phyloP scores from a whole-genome alignment of 2,329 filamentous ascomycete genomes.

The Cadophora gregata region DNA sequence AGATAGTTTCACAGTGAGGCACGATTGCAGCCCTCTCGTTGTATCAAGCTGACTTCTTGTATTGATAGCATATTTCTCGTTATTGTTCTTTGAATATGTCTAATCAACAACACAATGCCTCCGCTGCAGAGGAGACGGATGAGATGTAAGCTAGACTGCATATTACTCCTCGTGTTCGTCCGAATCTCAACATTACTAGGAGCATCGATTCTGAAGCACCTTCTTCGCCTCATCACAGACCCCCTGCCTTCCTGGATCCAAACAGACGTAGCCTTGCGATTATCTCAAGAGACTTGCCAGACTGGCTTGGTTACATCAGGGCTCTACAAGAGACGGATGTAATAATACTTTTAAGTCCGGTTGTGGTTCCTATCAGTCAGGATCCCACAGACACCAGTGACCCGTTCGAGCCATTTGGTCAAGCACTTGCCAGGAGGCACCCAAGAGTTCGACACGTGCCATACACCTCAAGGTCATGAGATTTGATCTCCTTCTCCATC shows the following conservation, averaged over 20 bases:
- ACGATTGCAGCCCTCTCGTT: not conserved
- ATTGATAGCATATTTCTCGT: not conserved
- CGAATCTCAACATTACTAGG: slow-evolving; percentile 34
- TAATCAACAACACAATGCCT: not conserved
- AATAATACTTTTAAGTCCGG: slow-evolving; percentile 67
- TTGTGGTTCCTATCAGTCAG: slow-evolving; percentile 54
- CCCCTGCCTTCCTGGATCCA: not conserved
- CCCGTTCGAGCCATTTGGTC: slow-evolving; percentile 75
- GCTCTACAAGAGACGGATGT: slow-evolving; percentile 56
- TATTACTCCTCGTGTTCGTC: not conserved
- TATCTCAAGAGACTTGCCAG: slow-evolving; percentile 44
- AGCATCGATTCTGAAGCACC: slow-evolving; percentile 25
- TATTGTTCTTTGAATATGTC: slow-evolving; percentile 1
- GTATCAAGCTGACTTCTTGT: not conserved
- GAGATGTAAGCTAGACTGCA: not conserved
- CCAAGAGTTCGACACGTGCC: slow-evolving; percentile 72
- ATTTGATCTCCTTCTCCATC: not conserved
- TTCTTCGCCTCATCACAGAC: not conserved
- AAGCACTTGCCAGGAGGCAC: slow-evolving; percentile 64
- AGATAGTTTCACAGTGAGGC: not conserved
- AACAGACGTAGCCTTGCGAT: slow-evolving; percentile 22
- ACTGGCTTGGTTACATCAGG: slow-evolving; percentile 54
- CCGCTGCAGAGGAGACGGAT: not conserved
- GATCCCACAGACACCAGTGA: slow-evolving; percentile 57
- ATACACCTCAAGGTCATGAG: slow-evolving; percentile 60